phyloP scores from a whole-genome alignment of 1,139 yeast genomes.

The Yamadazyma friedrichii region DNA sequence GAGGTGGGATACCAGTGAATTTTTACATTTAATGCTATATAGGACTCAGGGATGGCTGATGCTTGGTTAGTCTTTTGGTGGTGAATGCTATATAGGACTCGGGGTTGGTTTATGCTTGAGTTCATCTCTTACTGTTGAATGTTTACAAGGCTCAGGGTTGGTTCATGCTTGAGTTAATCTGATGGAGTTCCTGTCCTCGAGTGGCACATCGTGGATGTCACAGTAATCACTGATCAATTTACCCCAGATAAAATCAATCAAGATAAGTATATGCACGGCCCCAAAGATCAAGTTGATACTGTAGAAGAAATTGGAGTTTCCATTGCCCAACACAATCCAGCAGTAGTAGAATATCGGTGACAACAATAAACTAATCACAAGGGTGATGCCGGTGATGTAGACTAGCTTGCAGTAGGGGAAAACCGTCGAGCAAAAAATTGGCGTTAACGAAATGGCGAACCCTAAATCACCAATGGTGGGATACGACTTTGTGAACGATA shows the following conservation, averaged over 20 bases:
- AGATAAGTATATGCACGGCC: constrained; percentile 62
- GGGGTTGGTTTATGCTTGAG: too few relatives aligned
- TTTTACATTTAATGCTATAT: too few relatives aligned
- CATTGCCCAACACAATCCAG: constrained; percentile 94
- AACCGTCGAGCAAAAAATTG: constrained; percentile 51
- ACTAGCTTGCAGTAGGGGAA: constrained; percentile 34
- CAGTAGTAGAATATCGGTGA: constrained; percentile 90
- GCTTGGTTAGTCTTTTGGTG: background rate
- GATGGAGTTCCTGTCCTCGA: constrained; percentile 18
- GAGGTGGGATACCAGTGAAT: too few relatives aligned
- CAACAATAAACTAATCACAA: constrained; percentile 41
- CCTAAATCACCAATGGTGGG: constrained; percentile 88
- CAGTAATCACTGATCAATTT: constrained; percentile 71
- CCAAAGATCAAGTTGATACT: constrained; percentile 87
- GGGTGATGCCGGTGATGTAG: constrained; percentile 37
- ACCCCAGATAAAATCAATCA: constrained; percentile 84
- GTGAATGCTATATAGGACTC: too few relatives aligned
- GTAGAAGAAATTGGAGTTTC: constrained; percentile 93
- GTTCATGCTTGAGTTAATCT: constrained; percentile 43
- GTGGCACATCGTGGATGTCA: constrained; percentile 31
- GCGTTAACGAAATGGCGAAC: constrained; percentile 58
- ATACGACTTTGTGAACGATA: constrained; percentile 76
- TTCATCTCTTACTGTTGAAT: too few relatives aligned
- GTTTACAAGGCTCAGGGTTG: too few relatives aligned
- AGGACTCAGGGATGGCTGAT: too few relatives aligned